phyloP scores from a whole-genome alignment of 2,329 filamentous ascomycete genomes.

The Nothophoma quercina region DNA sequence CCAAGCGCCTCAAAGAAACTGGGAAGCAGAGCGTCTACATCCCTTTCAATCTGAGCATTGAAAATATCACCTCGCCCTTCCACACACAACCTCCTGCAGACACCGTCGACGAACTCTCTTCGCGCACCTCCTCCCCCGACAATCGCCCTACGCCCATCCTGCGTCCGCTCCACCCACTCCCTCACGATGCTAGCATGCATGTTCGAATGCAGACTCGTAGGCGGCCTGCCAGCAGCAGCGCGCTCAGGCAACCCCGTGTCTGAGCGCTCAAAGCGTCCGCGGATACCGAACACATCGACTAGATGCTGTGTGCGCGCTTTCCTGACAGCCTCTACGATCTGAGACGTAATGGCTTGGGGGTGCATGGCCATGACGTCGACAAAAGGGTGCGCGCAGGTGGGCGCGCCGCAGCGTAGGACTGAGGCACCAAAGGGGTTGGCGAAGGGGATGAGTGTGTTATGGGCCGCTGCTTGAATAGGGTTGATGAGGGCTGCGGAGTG shows the following conservation, averaged over 20 bases:
- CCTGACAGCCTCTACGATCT: conserved; percentile 21
- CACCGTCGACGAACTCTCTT: conserved; percentile 26
- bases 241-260: conserved; percentile 40
- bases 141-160: conserved; percentile 12
- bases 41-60: conserved; percentile 16
- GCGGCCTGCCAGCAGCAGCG: conserved; percentile 22
- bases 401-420: conserved; percentile 35
- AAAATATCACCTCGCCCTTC: conserved; percentile 37
- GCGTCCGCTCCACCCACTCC: conserved; percentile 27
- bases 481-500: conserved; percentile 19
- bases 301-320: conserved; percentile 33
- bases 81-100: conserved; percentile 27
- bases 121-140: conserved; percentile 7
- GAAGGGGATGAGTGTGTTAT: conserved; percentile 31
- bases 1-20: conserved; percentile 36
- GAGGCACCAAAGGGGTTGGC: conserved; percentile 37
- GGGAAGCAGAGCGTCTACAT: conserved; percentile 28
- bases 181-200: conserved; percentile 38
- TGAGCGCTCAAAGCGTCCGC: conserved; percentile 26
- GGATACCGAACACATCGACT: conserved; percentile 27
- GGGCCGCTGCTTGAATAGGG: conserved; percentile 4
- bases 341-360: background rate
- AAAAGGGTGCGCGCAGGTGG: conserved; percentile 27
- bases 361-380: background rate
- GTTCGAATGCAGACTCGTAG: conserved; percentile 35